Evolutionary conservation across 306 rosid species (phyloP).

Genomic region (Amphicarpaea edgeworthii): DNA sequence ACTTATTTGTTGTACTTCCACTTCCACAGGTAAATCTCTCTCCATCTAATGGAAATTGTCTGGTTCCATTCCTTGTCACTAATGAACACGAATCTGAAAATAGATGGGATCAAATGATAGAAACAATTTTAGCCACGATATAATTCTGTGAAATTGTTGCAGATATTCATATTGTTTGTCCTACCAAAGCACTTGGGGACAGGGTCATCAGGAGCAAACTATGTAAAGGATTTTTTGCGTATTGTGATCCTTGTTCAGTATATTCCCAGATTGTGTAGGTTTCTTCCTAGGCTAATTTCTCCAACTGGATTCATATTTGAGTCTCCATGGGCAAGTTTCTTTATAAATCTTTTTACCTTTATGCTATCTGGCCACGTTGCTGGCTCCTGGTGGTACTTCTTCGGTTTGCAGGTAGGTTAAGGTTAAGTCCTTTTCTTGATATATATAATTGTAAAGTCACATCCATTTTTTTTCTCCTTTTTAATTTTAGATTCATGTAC

Average conservation of each 20-base stretch:
- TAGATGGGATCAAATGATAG: background rate
- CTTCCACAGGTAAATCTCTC: constrained; percentile 79
- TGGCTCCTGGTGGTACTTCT: constrained; percentile 90
- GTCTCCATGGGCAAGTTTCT: constrained; percentile 83
- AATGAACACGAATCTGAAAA: constrained; percentile 1
- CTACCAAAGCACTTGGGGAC: constrained; percentile 56
- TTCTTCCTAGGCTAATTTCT: constrained; percentile 71
- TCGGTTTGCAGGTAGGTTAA: constrained; percentile 79
- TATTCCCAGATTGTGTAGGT: constrained; percentile 76
- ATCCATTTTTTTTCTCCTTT: no score
- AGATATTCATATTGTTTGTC: constrained; percentile 69
- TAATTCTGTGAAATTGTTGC: constrained; percentile 49
- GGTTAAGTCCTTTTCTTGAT: constrained; percentile 22
- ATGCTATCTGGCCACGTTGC: constrained; percentile 78
- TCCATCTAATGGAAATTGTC: background rate
- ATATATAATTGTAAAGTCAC: background rate
- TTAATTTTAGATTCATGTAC: no score
- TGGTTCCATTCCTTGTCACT: constrained; percentile 3
- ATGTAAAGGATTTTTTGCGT: constrained; percentile 71
- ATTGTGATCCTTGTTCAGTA: constrained; percentile 67
- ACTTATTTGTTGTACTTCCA: constrained; percentile 74
- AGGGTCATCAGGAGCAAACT: constrained; percentile 68
- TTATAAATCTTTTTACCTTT: constrained; percentile 76
- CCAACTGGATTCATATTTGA: constrained; percentile 78
- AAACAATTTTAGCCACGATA: constrained; percentile 12